phyloP scores from a whole-genome alignment of 2,329 filamentous ascomycete species.

The Pochonia chlamydosporia region DNA sequence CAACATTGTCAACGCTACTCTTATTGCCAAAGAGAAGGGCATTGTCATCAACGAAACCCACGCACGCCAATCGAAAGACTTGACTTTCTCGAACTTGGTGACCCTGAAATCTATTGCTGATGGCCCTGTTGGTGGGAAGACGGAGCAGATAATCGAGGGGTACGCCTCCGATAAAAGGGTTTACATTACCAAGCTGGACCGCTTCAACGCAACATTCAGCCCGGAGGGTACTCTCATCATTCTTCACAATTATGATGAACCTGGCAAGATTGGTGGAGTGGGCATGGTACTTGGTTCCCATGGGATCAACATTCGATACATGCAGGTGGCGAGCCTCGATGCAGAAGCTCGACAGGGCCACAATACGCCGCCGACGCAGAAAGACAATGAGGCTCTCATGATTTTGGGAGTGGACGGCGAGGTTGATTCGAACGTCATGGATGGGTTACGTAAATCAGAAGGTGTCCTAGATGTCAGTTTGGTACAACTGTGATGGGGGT shows the following conservation, averaged over 20 bases:
- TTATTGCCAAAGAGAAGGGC: constrained; percentile 71
- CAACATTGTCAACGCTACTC: constrained; percentile 76
- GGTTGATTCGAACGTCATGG: constrained; percentile 51
- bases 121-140: constrained; percentile 14
- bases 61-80: constrained; percentile 53
- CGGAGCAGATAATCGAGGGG: constrained; percentile 52
- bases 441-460: constrained; percentile 40
- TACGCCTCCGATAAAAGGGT: constrained; percentile 59
- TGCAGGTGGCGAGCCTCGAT: constrained; percentile 61
- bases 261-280: constrained; percentile 77
- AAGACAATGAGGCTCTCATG: constrained; percentile 68
- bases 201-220: constrained; percentile 68
- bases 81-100: constrained; percentile 64
- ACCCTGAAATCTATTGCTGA: constrained; percentile 53
- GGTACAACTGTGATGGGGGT: constrained; percentile 34
- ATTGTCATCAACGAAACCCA: constrained; percentile 72
- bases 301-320: constrained; percentile 73
- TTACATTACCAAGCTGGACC: constrained; percentile 67
- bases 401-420: constrained; percentile 67
- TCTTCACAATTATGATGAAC: constrained; percentile 74
- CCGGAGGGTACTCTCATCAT: constrained; percentile 72
- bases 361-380: constrained; percentile 14
- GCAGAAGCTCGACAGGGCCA: constrained; percentile 15
- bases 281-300: constrained; percentile 64
- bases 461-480: constrained; percentile 52